Conservation (phyloP, 192 early-diverging fungal species). For the Chytriomyces sp. region DNA sequence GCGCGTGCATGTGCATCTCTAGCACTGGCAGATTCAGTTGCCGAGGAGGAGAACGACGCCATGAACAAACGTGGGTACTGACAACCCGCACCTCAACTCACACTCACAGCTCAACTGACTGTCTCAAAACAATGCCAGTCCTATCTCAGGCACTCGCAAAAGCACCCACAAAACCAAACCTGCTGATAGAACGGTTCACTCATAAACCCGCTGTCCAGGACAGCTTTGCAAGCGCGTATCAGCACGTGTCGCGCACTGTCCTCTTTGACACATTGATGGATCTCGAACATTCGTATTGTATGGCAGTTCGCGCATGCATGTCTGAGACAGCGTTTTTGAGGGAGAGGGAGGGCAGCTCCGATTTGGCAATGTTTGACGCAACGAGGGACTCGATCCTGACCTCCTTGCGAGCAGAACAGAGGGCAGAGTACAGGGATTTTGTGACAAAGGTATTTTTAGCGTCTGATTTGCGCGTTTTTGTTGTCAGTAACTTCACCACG, state of each 20-base stretch:
- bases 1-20: not conserved
- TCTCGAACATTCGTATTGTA: constrained; percentile 39
- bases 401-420: constrained; percentile 30
- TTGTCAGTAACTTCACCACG: too few species aligned
- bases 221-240: not conserved
- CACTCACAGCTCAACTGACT: not conserved
- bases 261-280: constrained; percentile 47
- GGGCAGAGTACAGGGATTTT: constrained; percentile 42
- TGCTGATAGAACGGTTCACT: not conserved
- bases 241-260: not conserved
- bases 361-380: constrained; percentile 39
- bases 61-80: not conserved
- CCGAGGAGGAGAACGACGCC: not conserved
- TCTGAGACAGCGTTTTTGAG: not conserved
- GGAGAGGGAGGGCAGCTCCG: constrained; percentile 16
- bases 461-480: not conserved
- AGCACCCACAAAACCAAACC: not conserved
- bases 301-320: constrained; percentile 21
- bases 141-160: not conserved
- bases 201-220: not conserved
- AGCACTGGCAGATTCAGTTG: not conserved
- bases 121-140: not conserved
- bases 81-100: not conserved
- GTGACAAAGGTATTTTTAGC: constrained; percentile 40
- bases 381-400: constrained; percentile 36